These are phyloP conservation scores for Protomyces pachydermus DNA, from an alignment of 1,139 yeast genomes.

Conservation along the genomic window DNA sequence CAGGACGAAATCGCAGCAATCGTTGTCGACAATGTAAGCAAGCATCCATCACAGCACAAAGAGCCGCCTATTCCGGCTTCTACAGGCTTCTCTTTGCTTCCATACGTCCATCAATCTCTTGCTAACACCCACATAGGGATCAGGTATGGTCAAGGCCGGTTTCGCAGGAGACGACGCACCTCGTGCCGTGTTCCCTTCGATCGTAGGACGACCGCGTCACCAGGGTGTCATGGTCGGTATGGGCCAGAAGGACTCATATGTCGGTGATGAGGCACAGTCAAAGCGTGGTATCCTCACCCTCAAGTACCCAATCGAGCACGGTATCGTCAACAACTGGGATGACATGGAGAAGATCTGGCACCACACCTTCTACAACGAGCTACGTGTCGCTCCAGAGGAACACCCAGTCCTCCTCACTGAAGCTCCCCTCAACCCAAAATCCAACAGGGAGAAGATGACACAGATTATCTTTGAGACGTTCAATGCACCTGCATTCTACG, in stretches of 20 bases:
- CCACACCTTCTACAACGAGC: conserved; percentile 95
- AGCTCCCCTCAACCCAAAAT: conserved; percentile 99
- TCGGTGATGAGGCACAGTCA: conserved; percentile 99
- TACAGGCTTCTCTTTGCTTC: too few species aligned
- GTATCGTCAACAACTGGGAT: conserved; percentile 99
- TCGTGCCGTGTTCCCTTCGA: conserved; percentile 99
- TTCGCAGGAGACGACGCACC: conserved; percentile 99
- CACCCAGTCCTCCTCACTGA: conserved; percentile 97
- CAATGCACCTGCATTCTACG: conserved; percentile 99
- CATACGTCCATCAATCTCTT: not conserved
- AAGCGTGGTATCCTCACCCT: conserved; percentile 99
- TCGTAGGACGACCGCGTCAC: conserved; percentile 99
- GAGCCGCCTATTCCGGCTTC: not conserved
- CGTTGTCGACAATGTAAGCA: conserved; percentile 27
- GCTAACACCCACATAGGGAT: conserved; percentile 10
- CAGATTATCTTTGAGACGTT: conserved; percentile 98
- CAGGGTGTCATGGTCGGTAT: conserved; percentile 88
- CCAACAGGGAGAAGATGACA: conserved; percentile 99
- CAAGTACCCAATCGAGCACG: conserved; percentile 99
- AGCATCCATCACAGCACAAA: not conserved
- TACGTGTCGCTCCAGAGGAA: conserved; percentile 98
- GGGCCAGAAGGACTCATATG: conserved; percentile 99
- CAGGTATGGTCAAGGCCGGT: conserved; percentile 49
- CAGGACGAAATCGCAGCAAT: conserved; percentile 27
- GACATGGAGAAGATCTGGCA: conserved; percentile 99